Percentiles rank a stretch among this genome's conserved stretches.
Evolutionary conservation across 129 eudicot species (phyloP).

Genomic region (Daucus carota): DNA sequence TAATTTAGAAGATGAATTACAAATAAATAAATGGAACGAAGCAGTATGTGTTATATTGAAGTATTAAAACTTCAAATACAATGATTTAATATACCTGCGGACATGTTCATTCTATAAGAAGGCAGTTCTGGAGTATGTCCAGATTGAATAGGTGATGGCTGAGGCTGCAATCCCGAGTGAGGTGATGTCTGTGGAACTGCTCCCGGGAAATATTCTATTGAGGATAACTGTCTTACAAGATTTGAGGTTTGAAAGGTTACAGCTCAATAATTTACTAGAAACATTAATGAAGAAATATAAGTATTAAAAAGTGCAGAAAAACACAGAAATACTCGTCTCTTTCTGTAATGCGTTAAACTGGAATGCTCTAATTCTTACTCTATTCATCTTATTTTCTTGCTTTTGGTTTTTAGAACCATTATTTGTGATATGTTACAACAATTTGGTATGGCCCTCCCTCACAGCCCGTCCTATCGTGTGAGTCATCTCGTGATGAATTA

Average conservation of each 20-base stretch:
- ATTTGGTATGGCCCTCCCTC: background rate
- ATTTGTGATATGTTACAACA: background rate
- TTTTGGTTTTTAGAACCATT: background rate
- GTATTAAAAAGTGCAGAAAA: background rate
- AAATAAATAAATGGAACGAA: background rate
- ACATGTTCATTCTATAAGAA: conserved; percentile 5
- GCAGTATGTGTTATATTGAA: background rate
- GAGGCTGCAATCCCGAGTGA: conserved; percentile 20
- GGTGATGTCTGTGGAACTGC: conserved; percentile 26
- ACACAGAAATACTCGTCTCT: background rate
- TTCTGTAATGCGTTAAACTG: background rate
- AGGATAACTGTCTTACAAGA: conserved; percentile 32
- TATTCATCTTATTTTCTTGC: background rate
- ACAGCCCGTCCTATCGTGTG: background rate
- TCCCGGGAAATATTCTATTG: conserved; percentile 31
- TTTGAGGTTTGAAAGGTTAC: background rate
- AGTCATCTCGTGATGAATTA: background rate
- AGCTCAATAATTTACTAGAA: background rate
- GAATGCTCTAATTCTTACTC: background rate
- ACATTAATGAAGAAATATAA: background rate
- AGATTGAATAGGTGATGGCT: conserved; percentile 17
- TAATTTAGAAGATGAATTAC: background rate
- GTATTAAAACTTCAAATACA: background rate
- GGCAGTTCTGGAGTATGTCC: conserved; percentile 2
- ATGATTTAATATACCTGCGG: conserved; percentile 6